Conservation (phyloP, 129 eudicot genomes). For the Saussurea involucrata region DNA sequence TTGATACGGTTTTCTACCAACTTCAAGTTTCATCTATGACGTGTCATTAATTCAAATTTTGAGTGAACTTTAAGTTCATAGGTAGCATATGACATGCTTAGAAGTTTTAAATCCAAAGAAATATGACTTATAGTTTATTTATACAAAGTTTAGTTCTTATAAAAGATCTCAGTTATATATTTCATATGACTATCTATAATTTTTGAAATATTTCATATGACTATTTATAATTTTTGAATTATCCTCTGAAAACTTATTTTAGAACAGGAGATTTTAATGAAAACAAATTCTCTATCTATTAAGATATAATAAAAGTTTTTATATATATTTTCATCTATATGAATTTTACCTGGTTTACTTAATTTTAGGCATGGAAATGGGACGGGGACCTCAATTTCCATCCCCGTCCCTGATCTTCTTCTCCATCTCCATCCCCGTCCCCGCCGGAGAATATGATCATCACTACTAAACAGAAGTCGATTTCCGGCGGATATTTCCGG, state of each 20-base stretch:
- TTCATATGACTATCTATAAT: neutral
- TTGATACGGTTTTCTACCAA: neutral
- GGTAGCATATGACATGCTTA: neutral
- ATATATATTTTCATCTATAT: neutral
- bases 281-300: neutral
- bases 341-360: neutral
- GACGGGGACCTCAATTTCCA: too few relatives aligned
- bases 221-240: neutral
- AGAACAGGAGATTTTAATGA: neutral
- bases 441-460: too few relatives aligned
- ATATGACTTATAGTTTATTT: neutral
- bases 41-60: too few relatives aligned
- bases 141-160: too few relatives aligned
- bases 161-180: neutral
- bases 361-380: too few relatives aligned
- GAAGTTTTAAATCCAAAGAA: too few relatives aligned
- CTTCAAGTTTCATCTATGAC: neutral
- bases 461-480: too few relatives aligned
- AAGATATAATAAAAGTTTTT: neutral
- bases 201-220: neutral
- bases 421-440: too few relatives aligned
- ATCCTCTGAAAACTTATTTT: neutral
- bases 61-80: neutral
- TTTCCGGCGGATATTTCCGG: too few relatives aligned
- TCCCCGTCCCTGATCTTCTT: too few relatives aligned